These are phyloP conservation scores for Globomyces pollinis-pini DNA, from an alignment of 192 early-diverging fungal species.

Conservation along the genomic window DNA sequence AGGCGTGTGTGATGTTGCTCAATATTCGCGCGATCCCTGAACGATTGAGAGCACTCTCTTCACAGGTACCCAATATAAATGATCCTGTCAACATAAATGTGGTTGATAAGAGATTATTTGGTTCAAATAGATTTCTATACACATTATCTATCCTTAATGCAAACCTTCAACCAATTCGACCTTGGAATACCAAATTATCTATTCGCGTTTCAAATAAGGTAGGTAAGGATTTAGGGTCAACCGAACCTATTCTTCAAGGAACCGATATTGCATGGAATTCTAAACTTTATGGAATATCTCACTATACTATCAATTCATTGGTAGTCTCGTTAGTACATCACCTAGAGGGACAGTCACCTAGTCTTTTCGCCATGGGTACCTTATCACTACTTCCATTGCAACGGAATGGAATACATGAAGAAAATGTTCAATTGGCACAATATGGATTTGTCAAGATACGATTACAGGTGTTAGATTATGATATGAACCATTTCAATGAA, in stretches of 20 bases:
- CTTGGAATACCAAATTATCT: constrained; percentile 14
- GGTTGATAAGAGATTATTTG: background rate
- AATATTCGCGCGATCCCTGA: constrained; percentile 23
- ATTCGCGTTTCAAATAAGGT: background rate
- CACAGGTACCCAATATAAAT: background rate
- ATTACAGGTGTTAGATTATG: background rate
- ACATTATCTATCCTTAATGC: background rate
- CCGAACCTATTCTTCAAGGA: constrained; percentile 11
- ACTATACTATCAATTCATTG: background rate
- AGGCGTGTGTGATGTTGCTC: constrained; percentile 27
- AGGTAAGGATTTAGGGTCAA: constrained; percentile 14
- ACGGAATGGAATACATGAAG: background rate
- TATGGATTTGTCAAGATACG: background rate
- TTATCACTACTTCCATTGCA: background rate
- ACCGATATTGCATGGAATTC: constrained; percentile 10
- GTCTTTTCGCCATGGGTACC: background rate
- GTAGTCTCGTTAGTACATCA: background rate
- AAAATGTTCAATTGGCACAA: background rate
- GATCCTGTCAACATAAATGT: background rate
- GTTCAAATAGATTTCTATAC: background rate
- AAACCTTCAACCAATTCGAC: constrained; percentile 7
- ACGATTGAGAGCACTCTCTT: constrained; percentile 13
- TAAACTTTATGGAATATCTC: background rate
- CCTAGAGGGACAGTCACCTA: background rate
- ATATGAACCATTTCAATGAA: background rate